A percentile compares a stretch with the other conserved stretches of the same genome.
Conservation (phyloP, 495 filamentous ascomycete genomes). For the Peziza echinospora region DNA sequence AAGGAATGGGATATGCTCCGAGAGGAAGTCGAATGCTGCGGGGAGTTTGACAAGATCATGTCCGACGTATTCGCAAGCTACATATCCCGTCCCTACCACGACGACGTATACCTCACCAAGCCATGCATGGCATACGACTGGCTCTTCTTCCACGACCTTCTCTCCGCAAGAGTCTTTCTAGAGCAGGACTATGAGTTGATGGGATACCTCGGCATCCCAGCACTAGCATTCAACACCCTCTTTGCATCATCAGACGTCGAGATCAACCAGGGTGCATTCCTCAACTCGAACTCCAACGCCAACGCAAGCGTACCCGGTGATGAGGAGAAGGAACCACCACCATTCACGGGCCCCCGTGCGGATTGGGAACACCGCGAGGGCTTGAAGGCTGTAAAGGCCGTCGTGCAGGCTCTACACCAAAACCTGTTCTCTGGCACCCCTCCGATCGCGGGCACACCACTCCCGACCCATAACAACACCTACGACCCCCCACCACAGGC, state of each 20-base stretch:
- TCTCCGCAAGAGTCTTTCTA: slow-evolving; percentile 49
- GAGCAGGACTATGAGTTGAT: slow-evolving; percentile 74
- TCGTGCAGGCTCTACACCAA: slow-evolving; percentile 30
- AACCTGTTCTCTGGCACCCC: too few relatives aligned
- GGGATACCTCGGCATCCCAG: slow-evolving; percentile 63
- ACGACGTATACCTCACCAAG: slow-evolving; percentile 77
- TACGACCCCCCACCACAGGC: neutral
- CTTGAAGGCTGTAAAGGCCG: slow-evolving; percentile 38
- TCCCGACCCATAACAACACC: neutral
- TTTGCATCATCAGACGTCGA: slow-evolving; percentile 35
- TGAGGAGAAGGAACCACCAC: slow-evolving; percentile 18
- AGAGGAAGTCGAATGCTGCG: slow-evolving; percentile 74
- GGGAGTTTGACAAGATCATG: slow-evolving; percentile 69
- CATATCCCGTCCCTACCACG: slow-evolving; percentile 68
- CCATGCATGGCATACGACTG: slow-evolving; percentile 74
- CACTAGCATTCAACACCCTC: slow-evolving; percentile 76
- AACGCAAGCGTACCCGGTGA: neutral
- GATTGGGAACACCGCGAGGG: slow-evolving; percentile 60
- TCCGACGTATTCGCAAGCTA: slow-evolving; percentile 68
- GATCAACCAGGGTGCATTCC: neutral
- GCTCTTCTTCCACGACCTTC: slow-evolving; percentile 77
- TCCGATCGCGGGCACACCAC: slow-evolving; percentile 17
- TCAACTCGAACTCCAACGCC: slow-evolving; percentile 17
- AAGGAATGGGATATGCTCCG: slow-evolving; percentile 33
- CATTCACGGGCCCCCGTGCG: slow-evolving; percentile 61